Percentiles rank a stretch among this genome's conserved stretches.
Evolutionary conservation across 2,329 filamentous ascomycete species (phyloP).

Genomic region (Thelonectria olida): DNA sequence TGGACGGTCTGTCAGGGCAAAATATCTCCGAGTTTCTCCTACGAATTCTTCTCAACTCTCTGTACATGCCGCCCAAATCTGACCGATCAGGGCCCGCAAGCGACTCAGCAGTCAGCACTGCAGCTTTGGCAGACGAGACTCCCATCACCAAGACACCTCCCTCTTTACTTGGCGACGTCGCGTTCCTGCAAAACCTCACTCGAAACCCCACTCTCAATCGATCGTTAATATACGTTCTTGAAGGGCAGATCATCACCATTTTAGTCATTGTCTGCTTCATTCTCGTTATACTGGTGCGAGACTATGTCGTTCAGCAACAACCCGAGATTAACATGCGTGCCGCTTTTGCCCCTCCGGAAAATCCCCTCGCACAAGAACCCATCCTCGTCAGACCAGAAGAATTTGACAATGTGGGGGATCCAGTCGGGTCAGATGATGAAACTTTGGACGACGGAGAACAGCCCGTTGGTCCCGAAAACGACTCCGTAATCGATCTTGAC

Average conservation of each 20-base stretch:
- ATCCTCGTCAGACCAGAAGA: constrained; percentile 37
- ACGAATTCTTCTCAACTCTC: constrained; percentile 41
- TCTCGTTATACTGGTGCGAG: constrained; percentile 92
- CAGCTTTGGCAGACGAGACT: constrained; percentile 21
- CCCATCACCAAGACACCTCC: constrained; percentile 22
- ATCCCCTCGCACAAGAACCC: constrained; percentile 39
- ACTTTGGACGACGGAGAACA: constrained; percentile 41
- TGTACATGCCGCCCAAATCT: constrained; percentile 39
- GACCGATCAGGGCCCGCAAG: constrained; percentile 28
- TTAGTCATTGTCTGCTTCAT: constrained; percentile 94
- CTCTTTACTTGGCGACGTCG: constrained; percentile 64
- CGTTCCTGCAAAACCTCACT: constrained; percentile 69
- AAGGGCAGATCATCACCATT: constrained; percentile 93
- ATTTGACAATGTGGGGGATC: constrained; percentile 31
- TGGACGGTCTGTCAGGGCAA: constrained; percentile 41
- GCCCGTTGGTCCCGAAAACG: constrained; percentile 20
- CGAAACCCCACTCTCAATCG: constrained; percentile 78
- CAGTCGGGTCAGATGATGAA: constrained; percentile 44
- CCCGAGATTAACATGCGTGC: constrained; percentile 87
- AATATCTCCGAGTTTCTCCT: constrained; percentile 46
- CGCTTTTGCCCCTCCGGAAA: constrained; percentile 61
- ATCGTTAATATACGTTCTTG: constrained; percentile 81
- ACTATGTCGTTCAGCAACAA: constrained; percentile 98
- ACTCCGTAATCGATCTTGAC: constrained; percentile 21
- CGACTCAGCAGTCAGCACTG: constrained; percentile 22